Conservation (phyloP, 306 rosid species). For the Lupinus albus region DNA sequence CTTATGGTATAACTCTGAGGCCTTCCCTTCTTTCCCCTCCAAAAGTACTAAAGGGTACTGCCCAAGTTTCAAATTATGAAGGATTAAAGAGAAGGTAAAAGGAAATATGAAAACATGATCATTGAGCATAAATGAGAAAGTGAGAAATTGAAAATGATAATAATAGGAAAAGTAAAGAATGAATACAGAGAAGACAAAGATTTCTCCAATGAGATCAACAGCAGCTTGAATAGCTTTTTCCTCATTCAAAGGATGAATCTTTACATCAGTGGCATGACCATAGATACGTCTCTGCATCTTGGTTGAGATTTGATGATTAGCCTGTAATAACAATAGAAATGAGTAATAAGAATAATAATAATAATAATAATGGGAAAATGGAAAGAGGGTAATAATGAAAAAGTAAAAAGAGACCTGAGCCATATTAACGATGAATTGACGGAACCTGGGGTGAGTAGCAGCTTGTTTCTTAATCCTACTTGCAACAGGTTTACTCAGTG, state of each 20-base stretch:
- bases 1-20: no score
- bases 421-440: conserved; percentile 62
- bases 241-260: conserved; percentile 87
- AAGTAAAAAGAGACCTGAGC: conserved; percentile 60
- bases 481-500: conserved; percentile 91
- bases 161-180: no score
- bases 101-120: background rate
- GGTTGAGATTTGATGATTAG: conserved; percentile 73
- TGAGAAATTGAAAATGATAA: no score
- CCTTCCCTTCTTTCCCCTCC: no score
- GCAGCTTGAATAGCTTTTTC: conserved; percentile 93
- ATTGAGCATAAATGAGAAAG: background rate
- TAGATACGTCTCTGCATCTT: conserved; percentile 84
- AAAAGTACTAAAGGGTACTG: background rate
- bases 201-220: conserved; percentile 88
- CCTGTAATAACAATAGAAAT: no score
- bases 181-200: conserved; percentile 79
- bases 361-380: no score
- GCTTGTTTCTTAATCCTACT: conserved; percentile 72
- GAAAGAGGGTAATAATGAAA: background rate
- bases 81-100: background rate
- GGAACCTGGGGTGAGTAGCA: conserved; percentile 75
- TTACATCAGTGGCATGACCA: conserved; percentile 79
- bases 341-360: no score
- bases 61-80: conserved; percentile 22